Base-by-base conservation (phyloP, 192 early-diverging fungal species). In the Obelidium mucronatum region DNA sequence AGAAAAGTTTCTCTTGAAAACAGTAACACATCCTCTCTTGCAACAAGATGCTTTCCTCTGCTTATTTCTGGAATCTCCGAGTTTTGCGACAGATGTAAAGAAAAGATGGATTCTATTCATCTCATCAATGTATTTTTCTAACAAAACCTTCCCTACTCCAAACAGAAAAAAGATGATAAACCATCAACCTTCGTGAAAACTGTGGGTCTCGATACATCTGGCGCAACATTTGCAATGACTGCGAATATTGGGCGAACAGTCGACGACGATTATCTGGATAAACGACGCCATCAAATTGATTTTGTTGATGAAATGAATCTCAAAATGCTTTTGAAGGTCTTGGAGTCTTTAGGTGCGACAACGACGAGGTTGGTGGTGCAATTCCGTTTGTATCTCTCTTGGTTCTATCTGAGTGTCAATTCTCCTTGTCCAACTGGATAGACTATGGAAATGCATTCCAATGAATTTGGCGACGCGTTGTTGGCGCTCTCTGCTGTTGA, bases 61-160 rank as follows among this genome's bases (percentile, higher is more conserved):
- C 64, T 76, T 94, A 31, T 98, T 98, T 81, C 82, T 98, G 55
- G 94, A 95, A 69, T 94, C 94, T 13, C 92, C 95, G 37, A 90
- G 88, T 31, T 96, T 98, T 78, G 85, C 88, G 8, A 85, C 90
- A 28, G 95, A 85, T 62, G 83, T 85, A 64, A 53, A 75, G 40
- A n/a, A n/a, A n/a, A n/a, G n/a, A n/a, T n/a, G n/a, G n/a, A n/a
- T n/a, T n/a, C n/a, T n/a, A n/a, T n/a, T n/a, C n/a, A n/a, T n/a
- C n/a, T n/a, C n/a, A n/a, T n/a, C n/a, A n/a, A n/a, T n/a, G n/a
- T n/a, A n/a, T n/a, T n/a, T n/a, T 34, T 60, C 34, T 36, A 2
- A 69, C 11, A 24, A 28, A 52, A 69, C 28, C 53, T 80, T 80
- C 33, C 44, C n/a, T 17, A 28, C 44, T 35, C 33, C 28, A 74